Percentiles rank a stretch among this genome's conserved stretches.
These are phyloP conservation scores for Simmondsia chinensis DNA, from an alignment of 148 eudicot genomes.

Conservation along the genomic window DNA sequence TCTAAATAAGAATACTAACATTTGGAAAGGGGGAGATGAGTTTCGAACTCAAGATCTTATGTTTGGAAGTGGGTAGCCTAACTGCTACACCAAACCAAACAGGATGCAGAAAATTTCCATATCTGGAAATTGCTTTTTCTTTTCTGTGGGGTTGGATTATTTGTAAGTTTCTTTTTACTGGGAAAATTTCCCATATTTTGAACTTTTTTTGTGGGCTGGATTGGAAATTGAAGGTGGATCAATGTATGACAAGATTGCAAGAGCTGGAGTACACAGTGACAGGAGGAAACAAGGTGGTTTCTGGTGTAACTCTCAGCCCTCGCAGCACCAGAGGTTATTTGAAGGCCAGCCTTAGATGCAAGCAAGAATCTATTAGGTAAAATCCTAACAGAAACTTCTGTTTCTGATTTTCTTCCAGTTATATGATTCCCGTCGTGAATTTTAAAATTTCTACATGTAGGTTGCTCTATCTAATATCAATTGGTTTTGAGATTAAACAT, in stretches of 20 bases:
- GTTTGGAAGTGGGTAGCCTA: too few relatives aligned
- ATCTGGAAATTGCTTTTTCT: too few relatives aligned
- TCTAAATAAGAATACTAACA: too few relatives aligned
- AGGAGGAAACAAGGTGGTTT: constrained; percentile 59
- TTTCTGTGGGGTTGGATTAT: not conserved
- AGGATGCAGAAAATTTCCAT: too few relatives aligned
- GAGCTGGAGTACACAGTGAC: constrained; percentile 81
- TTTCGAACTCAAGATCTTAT: too few relatives aligned
- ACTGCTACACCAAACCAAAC: too few relatives aligned
- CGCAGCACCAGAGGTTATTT: constrained; percentile 50
- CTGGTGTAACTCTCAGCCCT: constrained; percentile 65
- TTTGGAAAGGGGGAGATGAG: too few relatives aligned
- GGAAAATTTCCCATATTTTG: not conserved
- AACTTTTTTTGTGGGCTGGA: not conserved
- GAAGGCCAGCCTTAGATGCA: constrained; percentile 62
- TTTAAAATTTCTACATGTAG: too few relatives aligned
- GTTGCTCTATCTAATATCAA: too few relatives aligned
- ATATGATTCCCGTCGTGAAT: too few relatives aligned
- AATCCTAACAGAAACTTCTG: not conserved
- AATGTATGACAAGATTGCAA: constrained; percentile 83
- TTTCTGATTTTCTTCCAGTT: not conserved
- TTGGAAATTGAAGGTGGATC: constrained; percentile 54
- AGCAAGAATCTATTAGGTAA: constrained; percentile 71
- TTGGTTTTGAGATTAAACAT: too few relatives aligned
- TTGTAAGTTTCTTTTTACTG: not conserved